phyloP scores from a whole-genome alignment of 768 basidiomycete genomes.

The Lactarius indigo region DNA sequence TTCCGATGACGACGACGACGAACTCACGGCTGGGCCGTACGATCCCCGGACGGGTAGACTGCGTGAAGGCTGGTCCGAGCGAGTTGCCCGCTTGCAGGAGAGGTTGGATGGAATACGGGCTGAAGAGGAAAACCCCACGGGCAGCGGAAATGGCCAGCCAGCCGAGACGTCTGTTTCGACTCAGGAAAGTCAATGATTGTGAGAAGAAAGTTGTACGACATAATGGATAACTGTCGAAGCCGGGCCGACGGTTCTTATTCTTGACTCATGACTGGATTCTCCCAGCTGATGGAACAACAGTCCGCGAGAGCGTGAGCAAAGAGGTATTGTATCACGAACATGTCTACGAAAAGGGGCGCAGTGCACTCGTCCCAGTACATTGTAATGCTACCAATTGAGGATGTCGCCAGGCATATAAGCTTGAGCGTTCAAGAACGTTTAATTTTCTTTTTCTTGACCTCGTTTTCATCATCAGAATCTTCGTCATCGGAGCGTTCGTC shows the following conservation, averaged over 20 bases:
- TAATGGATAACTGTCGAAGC: neutral
- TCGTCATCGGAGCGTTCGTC: conserved; percentile 86
- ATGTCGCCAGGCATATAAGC: conserved; percentile 40
- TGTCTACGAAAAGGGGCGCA: neutral
- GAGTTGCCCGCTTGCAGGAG: conserved; percentile 1
- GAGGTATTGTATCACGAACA: neutral
- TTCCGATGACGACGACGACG: conserved; percentile 23
- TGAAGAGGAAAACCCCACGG: neutral
- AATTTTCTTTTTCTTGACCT: neutral
- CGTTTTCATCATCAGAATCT: conserved; percentile 30
- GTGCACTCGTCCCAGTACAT: neutral
- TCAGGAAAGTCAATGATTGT: conserved; percentile 2
- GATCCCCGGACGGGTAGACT: conserved; percentile 22
- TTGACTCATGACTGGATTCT: neutral
- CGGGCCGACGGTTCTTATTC: neutral
- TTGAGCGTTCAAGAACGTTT: conserved; percentile 22
- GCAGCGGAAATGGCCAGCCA: neutral
- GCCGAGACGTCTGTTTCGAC: neutral
- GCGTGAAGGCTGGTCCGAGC: conserved; percentile 19
- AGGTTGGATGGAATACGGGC: conserved; percentile 3
- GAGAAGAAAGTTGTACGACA: neutral
- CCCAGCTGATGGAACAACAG: neutral
- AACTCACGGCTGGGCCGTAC: conserved; percentile 25
- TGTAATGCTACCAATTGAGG: conserved; percentile 27
- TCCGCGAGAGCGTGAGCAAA: neutral